Conservation (phyloP, 1,139 yeast genomes). For the Taphrina sp. region DNA sequence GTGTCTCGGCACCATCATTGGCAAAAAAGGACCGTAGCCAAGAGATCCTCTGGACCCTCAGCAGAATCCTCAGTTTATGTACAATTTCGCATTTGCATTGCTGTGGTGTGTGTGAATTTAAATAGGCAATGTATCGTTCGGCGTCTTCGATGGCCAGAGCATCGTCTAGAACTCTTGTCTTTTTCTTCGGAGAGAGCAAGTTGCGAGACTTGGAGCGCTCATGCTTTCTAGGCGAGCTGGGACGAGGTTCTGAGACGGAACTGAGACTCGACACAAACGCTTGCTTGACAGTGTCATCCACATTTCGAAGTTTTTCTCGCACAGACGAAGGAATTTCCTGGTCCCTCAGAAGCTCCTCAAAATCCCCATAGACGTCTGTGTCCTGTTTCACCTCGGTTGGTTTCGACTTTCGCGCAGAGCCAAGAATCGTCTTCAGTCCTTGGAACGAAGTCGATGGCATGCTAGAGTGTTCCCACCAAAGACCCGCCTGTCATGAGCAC, state of each 20-base stretch:
- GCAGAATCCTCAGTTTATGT: conserved; percentile 24
- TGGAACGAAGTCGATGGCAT: conserved; percentile 2
- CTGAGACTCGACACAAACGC: conserved; percentile 1
- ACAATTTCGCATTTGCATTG: background rate
- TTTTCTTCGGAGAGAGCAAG: conserved; percentile 19
- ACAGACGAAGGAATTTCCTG: conserved; percentile 12
- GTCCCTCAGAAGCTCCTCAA: conserved; percentile 10
- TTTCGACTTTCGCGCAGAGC: conserved; percentile 5
- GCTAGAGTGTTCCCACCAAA: background rate
- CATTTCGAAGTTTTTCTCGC: conserved; percentile 17
- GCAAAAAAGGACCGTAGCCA: conserved; percentile 34
- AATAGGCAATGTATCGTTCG: background rate
- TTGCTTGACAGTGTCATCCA: conserved; percentile 21
- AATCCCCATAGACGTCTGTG: conserved; percentile 1
- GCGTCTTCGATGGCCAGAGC: background rate
- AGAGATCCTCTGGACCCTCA: conserved; percentile 33
- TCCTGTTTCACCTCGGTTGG: background rate
- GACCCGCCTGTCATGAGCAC: too few relatives aligned
- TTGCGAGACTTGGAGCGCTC: conserved; percentile 6
- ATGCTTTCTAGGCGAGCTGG: conserved; percentile 14
- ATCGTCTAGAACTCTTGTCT: background rate
- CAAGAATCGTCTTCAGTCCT: conserved; percentile 11
- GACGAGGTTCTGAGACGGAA: background rate
- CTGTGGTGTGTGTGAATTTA: background rate
- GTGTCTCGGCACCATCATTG: conserved; percentile 26